Conservation (phyloP, 768 basidiomycete species). For the Psilocybe tampanensis region DNA sequence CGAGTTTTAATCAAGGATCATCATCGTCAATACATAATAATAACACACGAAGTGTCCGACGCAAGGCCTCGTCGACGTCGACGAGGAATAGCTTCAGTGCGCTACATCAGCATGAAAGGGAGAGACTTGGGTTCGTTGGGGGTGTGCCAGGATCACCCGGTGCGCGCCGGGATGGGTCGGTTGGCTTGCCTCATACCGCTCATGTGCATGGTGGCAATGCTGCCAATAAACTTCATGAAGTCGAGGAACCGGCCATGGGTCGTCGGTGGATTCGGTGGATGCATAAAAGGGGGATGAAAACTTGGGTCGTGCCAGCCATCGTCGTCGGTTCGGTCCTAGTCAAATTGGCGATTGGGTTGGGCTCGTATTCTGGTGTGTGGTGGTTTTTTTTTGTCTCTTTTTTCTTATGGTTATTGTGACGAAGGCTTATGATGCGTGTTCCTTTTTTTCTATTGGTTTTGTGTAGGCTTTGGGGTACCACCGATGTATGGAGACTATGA, state of each 20-base stretch:
- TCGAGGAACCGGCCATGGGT: constrained; percentile 43
- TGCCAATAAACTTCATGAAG: constrained; percentile 20
- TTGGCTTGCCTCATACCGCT: constrained; percentile 2
- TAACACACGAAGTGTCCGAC: background rate
- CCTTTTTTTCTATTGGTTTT: too few species aligned
- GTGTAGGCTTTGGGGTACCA: constrained; percentile 64
- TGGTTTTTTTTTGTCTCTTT: background rate
- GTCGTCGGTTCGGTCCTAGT: constrained; percentile 57
- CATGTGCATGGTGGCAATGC: constrained; percentile 4
- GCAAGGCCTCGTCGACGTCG: constrained; percentile 14
- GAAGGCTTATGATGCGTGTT: too few species aligned
- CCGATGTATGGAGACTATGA: constrained; percentile 94
- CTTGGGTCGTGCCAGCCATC: constrained; percentile 58
- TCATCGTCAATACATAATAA: background rate
- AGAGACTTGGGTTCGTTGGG: constrained; percentile 19
- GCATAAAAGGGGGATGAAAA: constrained; percentile 64
- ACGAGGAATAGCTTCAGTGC: constrained; percentile 47
- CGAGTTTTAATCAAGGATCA: background rate
- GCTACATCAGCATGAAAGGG: constrained; percentile 32
- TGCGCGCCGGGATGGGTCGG: constrained; percentile 6
- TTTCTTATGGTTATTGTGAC: too few species aligned
- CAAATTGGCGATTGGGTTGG: constrained; percentile 73
- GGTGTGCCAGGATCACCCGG: constrained; percentile 8
- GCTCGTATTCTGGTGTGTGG: constrained; percentile 82
- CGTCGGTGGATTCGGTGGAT: constrained; percentile 79